Base-by-base conservation (phyloP, 345 rosid species). In the Ceriops zippeliana region DNA sequence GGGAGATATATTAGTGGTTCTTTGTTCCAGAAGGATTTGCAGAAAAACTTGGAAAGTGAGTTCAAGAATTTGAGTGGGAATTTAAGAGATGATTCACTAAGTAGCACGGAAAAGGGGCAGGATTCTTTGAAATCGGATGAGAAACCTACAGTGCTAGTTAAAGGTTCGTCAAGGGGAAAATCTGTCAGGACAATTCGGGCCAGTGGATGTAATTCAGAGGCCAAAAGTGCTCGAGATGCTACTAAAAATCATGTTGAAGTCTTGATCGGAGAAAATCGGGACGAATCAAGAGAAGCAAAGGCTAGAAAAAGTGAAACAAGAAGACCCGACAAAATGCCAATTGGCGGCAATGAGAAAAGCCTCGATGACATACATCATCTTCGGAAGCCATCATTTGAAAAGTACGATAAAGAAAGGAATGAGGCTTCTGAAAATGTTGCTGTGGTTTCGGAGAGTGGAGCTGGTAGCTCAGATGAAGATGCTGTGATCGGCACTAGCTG, bases 111-210 rank as follows among this genome's bases (percentile, higher is more conserved):
- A 58, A 59, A 53, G 59, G 75, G 70, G 34, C 74, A 77, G 72
- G 72, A 59, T 75, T 79, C 84, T 61, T 62, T 73, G 69, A 82
- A 84, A 72, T 73, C 53, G 30, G 82, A 81, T 59, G 68, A 59
- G 63, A 79, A 74, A 56, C 70, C 78, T 3, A 65, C 27, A 46
- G 35, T 47, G n/a, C 27, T 66, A 32, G 73, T 42, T 56, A 88
- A 83, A 71, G 64, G 79, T 69, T 68, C 81, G 52, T 46, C 66
- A 2, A 83, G 84, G 75, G 97, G 89, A 60, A 90, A 80, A 68
- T 90, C 93, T 0, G 97, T 89, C n/a, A 79, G 96, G 75, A 89
- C 90, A 52, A 64, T 83, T 66, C 80, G 87, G 78, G 58, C 79
- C 32, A 59, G 77, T 69, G 75, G 75, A 26, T 70, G 7, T 38